phyloP scores from a whole-genome alignment of 2,329 filamentous ascomycete genomes.

The Alternaria sp. region DNA sequence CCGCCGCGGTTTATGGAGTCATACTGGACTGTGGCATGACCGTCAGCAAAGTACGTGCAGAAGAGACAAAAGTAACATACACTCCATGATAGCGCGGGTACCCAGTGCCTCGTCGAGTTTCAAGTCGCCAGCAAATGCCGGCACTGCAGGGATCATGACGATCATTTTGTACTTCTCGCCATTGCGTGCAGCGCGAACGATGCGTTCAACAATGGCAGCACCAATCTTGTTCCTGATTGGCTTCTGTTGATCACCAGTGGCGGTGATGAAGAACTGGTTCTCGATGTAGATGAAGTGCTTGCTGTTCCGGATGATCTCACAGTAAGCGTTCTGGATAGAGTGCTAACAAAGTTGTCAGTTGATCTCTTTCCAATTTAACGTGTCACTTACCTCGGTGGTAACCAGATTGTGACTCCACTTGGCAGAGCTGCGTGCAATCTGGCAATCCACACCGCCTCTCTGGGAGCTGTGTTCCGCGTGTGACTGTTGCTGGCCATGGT shows the following conservation, averaged over 20 bases:
- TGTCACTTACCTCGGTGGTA: slow-evolving; percentile 59
- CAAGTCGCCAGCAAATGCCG: slow-evolving; percentile 83
- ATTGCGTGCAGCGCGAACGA: slow-evolving; percentile 72
- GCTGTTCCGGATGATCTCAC: slow-evolving; percentile 72
- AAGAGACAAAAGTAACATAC: slow-evolving; percentile 1
- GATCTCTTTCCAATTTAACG: background rate
- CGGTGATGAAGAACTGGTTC: slow-evolving; percentile 90
- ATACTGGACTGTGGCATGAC: slow-evolving; percentile 67
- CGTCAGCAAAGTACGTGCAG: background rate
- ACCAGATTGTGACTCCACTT: slow-evolving; percentile 68
- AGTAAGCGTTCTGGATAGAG: slow-evolving; percentile 87
- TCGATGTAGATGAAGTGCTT: slow-evolving; percentile 82
- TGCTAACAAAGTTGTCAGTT: slow-evolving; percentile 57
- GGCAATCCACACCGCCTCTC: slow-evolving; percentile 43
- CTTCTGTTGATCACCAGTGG: slow-evolving; percentile 73
- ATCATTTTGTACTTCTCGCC: slow-evolving; percentile 76
- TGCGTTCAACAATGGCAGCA: slow-evolving; percentile 78
- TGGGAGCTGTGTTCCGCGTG: slow-evolving; percentile 46
- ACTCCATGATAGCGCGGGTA: slow-evolving; percentile 84
- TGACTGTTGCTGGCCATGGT: slow-evolving; percentile 34
- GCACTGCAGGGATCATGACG: slow-evolving; percentile 80
- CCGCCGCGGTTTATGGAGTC: slow-evolving; percentile 79
- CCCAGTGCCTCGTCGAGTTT: slow-evolving; percentile 75
- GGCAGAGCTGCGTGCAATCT: slow-evolving; percentile 52
- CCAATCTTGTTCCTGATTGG: slow-evolving; percentile 82